Base-by-base conservation (phyloP, 768 basidiomycete species). In the Sutorius australiensis region DNA sequence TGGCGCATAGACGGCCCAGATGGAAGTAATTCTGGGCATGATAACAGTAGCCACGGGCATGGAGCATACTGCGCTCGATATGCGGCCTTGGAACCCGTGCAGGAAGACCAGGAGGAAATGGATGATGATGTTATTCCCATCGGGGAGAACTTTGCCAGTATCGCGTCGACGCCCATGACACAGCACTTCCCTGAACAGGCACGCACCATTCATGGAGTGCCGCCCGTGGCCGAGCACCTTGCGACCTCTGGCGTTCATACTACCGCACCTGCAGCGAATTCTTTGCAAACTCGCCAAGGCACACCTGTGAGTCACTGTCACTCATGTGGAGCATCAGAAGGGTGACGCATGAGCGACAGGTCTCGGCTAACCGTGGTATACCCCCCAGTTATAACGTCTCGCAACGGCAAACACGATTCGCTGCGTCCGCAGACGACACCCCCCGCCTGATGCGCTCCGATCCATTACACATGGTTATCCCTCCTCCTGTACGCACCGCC, bases 401-500 rank as follows among this genome's bases (percentile, higher is more conserved):
- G 3, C 54, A 50, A 17, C 33, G n/a, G 16, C 59, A 56, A 12
- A 46, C 32, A 13, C 57, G 48, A 16, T 42, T 54, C 21, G 30
- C 24, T 24, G 24, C 62, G 1, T 72, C 69, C 2, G 45, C 54
- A 16, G 73, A 72, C 37, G 64, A 59, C 39, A 11, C 63, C 12
- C 39, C 53, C 14, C 57, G 44, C 30, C 55, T 58, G 14, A 33
- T 48, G 16, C 62, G 57, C 9, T 55, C 62, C 7, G 69, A 71
- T 47, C 63, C 67, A 46, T 62, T 67, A 27, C 56, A 67, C 14
- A 64, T 67, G 65, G 50, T 71, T 31, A 71, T 75, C 56, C 77
- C 75, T 5, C 64, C 65, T 2, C 57, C 73, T 12, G 73, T 73
- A 27, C 69, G 73, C 28, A 68, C 66, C 3, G 72, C 70, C 30